These are phyloP conservation scores for Xylariomycetidae sp. DNA, from an alignment of 2,329 filamentous ascomycete species.

Conservation along the genomic window DNA sequence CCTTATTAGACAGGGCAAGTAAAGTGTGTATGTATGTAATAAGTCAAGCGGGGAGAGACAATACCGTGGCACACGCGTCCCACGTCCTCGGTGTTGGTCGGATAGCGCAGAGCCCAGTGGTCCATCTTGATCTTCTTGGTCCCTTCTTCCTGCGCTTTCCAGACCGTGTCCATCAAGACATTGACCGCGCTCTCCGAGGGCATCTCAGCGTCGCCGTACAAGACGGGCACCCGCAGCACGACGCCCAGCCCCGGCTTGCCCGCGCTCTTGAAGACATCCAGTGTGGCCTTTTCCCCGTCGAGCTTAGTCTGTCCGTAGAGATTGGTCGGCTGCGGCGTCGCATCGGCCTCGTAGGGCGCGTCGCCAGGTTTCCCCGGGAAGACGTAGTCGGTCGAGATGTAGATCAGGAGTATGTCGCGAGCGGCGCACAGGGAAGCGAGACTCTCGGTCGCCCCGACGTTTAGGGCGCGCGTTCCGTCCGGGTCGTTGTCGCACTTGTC, in stretches of 20 bases:
- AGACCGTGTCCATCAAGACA: constrained; percentile 69
- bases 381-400: constrained; percentile 81
- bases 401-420: constrained; percentile 62
- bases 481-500: constrained; percentile 82
- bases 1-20: not conserved
- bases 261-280: constrained; percentile 52
- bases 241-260: constrained; percentile 54
- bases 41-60: constrained; percentile 21
- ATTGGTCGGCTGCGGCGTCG: constrained; percentile 67
- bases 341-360: constrained; percentile 70
- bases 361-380: constrained; percentile 72
- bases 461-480: constrained; percentile 66
- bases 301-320: constrained; percentile 63
- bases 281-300: constrained; percentile 58
- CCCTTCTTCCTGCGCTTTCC: constrained; percentile 63
- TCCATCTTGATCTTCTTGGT: constrained; percentile 70
- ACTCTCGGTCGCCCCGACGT: constrained; percentile 63
- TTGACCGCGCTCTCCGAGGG: constrained; percentile 80
- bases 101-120: constrained; percentile 78
- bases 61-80: constrained; percentile 68
- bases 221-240: constrained; percentile 74
- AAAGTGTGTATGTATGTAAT: constrained; percentile 2
- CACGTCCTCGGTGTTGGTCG: constrained; percentile 85
- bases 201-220: constrained; percentile 72
- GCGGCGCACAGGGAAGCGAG: constrained; percentile 64